Base-by-base conservation (phyloP, 2,329 filamentous ascomycete genomes). In the Alternaria conjuncta region DNA sequence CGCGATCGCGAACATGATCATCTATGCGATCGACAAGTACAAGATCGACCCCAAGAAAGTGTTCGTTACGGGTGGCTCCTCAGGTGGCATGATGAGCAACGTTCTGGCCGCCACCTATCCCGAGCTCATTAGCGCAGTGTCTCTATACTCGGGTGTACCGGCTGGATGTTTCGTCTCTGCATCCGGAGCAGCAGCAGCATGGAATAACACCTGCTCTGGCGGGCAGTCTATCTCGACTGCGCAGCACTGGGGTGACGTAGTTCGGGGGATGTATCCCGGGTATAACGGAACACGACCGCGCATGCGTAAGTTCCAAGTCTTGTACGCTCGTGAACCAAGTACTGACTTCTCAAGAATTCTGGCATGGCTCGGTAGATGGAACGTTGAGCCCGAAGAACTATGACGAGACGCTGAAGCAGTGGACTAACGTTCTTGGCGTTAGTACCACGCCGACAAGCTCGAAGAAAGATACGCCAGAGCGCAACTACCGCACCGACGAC, bases 1-100 rank as follows among this genome's bases (percentile, higher is more conserved):
- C 45, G 82, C 82, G 0, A 87, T 90, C 60, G 85, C 84, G 23
- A 87, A 86, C 71, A 89, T 89, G 87, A 86, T 89, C 50, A 80
- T 77, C 43, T 88, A 87, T 68, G 81, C 85, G 4, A 74, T 89
- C n/a, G 66, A 73, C 9, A 82, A 82, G 71, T 88, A 89, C 76
- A 79, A 80, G 2, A 86, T 81, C 25, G 84, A 89, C 69, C 69
- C 82, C 28, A 79, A 71, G 64, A 82, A 81, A 58, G 85, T 89
- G 2, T 89, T 84, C 63, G 85, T 85, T 2, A 87, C 85, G 0
- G 87, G 88, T 13, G 78, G 82, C 32, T 84, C 82, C 32, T 86
- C 84, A 0, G 85, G 85, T 46, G 75, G 56, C 5, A 77, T 77
- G 75, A 76, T 76, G 75, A 72, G 69, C 6, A 83, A 84, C 62